Conservation (phyloP, 768 basidiomycete species). For the Boletales sp. region DNA sequence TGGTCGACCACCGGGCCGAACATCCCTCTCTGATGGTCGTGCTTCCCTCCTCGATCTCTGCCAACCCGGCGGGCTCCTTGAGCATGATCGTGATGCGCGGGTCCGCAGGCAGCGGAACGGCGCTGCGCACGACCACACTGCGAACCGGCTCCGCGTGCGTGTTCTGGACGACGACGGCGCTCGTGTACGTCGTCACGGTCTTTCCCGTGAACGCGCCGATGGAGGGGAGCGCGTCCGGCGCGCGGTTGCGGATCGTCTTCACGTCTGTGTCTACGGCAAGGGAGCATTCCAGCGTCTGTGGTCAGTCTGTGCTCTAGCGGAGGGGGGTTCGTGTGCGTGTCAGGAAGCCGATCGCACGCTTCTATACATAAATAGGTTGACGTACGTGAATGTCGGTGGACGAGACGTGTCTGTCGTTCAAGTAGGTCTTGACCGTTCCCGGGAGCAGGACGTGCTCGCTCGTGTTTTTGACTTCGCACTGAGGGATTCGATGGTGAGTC, state of each 20-base stretch:
- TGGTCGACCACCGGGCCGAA: constrained; percentile 20
- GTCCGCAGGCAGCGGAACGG: constrained; percentile 24
- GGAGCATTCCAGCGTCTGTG: constrained; percentile 18
- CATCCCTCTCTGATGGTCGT: constrained; percentile 10
- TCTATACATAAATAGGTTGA: not conserved
- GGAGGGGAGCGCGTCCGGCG: constrained; percentile 9
- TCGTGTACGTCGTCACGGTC: no score
- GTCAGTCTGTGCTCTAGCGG: constrained; percentile 9
- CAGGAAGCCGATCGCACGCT: no score
- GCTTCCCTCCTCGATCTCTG: constrained; percentile 14
- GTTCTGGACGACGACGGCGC: no score
- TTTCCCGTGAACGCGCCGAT: constrained; percentile 3
- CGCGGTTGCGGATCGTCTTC: constrained; percentile 12
- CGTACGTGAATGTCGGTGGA: constrained; percentile 18
- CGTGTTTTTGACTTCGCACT: constrained; percentile 28
- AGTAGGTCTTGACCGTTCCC: constrained; percentile 24
- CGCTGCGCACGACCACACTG: no score
- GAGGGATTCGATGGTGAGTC: not conserved
- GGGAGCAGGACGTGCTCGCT: constrained; percentile 24
- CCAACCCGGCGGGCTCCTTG: constrained; percentile 24
- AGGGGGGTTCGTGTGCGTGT: not conserved
- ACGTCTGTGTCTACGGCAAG: constrained; percentile 15
- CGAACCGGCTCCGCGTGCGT: no score
- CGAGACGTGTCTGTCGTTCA: constrained; percentile 28
- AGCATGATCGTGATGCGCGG: constrained; percentile 25